Evolutionary conservation across 2,329 filamentous ascomycete species (phyloP).

Genomic region (Xylariales sp.): DNA sequence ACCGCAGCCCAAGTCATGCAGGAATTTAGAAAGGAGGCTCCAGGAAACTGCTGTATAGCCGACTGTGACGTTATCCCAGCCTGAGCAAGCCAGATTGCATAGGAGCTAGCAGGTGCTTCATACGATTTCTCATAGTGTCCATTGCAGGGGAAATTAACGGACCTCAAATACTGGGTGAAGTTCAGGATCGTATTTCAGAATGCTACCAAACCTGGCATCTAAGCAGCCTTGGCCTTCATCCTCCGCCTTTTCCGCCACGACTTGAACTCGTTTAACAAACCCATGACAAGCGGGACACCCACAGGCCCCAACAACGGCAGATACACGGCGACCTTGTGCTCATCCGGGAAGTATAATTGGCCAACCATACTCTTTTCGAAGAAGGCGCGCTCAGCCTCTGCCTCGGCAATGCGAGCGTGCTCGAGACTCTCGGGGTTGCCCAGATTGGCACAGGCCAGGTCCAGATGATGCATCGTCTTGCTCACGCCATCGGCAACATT

Average conservation of each 20-base stretch:
- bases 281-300: slow-evolving; percentile 83
- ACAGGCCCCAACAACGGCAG: slow-evolving; percentile 85
- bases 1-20: too few relatives aligned
- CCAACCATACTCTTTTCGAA: slow-evolving; percentile 99
- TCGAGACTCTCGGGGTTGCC: slow-evolving; percentile 63
- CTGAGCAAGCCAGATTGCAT: too few relatives aligned
- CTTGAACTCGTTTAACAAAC: slow-evolving; percentile 75
- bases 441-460: slow-evolving; percentile 70
- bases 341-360: slow-evolving; percentile 96
- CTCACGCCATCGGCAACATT: slow-evolving; percentile 83
- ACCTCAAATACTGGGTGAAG: too few relatives aligned
- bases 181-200: too few relatives aligned
- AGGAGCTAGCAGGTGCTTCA: too few relatives aligned
- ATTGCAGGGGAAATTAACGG: too few relatives aligned
- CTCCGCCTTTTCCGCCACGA: slow-evolving; percentile 47
- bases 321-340: slow-evolving; percentile 97
- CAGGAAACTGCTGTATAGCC: too few relatives aligned
- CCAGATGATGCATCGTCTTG: slow-evolving; percentile 71
- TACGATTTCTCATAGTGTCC: too few relatives aligned
- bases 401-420: slow-evolving; percentile 79
- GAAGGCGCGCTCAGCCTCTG: slow-evolving; percentile 87
- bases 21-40: too few relatives aligned
- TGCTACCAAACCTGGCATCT: background rate
- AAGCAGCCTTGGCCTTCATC: slow-evolving; percentile 33
- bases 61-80: too few relatives aligned